A percentile compares a stretch with the other conserved stretches of the same genome.
phyloP scores from a whole-genome alignment of 345 rosid species.

The Populus deltoides region DNA sequence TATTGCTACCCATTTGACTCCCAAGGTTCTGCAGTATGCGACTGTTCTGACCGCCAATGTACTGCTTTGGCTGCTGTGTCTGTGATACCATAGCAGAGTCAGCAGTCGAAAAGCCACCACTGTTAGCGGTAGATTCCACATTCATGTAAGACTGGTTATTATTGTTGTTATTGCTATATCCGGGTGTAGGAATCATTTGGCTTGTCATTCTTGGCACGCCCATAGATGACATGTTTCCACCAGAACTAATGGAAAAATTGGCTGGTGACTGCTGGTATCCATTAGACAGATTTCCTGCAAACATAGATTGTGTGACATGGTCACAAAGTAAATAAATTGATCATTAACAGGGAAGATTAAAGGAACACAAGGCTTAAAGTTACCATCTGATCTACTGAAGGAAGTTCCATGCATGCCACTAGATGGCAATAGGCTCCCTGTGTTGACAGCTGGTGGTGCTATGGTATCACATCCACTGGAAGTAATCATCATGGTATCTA shows the following conservation, averaged over 20 bases:
- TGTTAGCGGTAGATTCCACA: constrained; percentile 60
- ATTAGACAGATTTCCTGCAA: constrained; percentile 62
- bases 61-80: constrained; percentile 69
- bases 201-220: constrained; percentile 58
- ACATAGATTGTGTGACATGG: constrained; percentile 4
- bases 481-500: constrained; percentile 51
- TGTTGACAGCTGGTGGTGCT: constrained; percentile 45
- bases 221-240: constrained; percentile 69
- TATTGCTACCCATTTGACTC: constrained; percentile 58
- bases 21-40: constrained; percentile 69
- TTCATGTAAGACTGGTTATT: constrained; percentile 55
- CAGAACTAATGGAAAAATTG: constrained; percentile 60
- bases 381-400: constrained; percentile 49
- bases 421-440: constrained; percentile 47
- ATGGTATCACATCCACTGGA: constrained; percentile 47
- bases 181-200: constrained; percentile 98
- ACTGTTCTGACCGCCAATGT: constrained; percentile 57
- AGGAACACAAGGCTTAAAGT: constrained; percentile 8
- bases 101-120: constrained; percentile 60
- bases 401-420: constrained; percentile 55
- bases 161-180: constrained; percentile 48
- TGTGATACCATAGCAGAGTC: constrained; percentile 61
- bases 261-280: constrained; percentile 65
- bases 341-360: neutral
- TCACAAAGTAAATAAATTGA: constrained; percentile 9